Base-by-base conservation (phyloP, 2,329 filamentous ascomycete genomes). In the Botrytis sinoallii region DNA sequence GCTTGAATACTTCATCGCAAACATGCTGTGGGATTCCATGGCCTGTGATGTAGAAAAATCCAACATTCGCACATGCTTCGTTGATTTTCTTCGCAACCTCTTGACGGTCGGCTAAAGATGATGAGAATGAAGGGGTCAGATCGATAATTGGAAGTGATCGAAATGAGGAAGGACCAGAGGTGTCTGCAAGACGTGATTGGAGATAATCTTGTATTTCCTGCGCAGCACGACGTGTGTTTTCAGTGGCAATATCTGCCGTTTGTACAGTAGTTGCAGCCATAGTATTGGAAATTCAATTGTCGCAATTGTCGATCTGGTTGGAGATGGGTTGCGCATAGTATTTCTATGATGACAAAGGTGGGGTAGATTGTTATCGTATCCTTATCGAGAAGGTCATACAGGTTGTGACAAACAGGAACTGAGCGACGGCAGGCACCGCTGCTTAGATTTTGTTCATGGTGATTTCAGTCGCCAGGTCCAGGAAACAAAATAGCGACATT, bases 1-100 rank as follows among this genome's bases (percentile, higher is more conserved):
- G 81, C 25, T 82, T 75, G 73, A 88, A 82, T 3, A 84, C 82
- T 3, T 78, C 78, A 16, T 82, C 75, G 75, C 85, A 86, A 25
- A 85, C 78, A 7, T 77, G 73, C 8, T 81, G 74, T 1, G 84
- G 79, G 6, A 89, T 82, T 5, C 83, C 81, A 77, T 88, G 86
- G 12, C 84, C 84, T 12, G 82, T 82, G 68, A 89, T 79, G 69
- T 79, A 80, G 76, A 81, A 81, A 74, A 81, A 81, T 1, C 80
- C 80, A 3, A 78, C 75, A 7, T 74, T 78, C 5, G 76, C 80
- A 46, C 79, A 80, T 14, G 80, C 80, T 59, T 77, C 75, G 44
- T 79, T 71, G 52, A 81, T 80, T 42, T 80, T 57, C 16, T 72
- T 48, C 0, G 79, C 80, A 1, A 80, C 78, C 1, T 70, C 71